Conservation (phyloP, 1,284 basidiomycete species). For the Abortiporus biennis region DNA sequence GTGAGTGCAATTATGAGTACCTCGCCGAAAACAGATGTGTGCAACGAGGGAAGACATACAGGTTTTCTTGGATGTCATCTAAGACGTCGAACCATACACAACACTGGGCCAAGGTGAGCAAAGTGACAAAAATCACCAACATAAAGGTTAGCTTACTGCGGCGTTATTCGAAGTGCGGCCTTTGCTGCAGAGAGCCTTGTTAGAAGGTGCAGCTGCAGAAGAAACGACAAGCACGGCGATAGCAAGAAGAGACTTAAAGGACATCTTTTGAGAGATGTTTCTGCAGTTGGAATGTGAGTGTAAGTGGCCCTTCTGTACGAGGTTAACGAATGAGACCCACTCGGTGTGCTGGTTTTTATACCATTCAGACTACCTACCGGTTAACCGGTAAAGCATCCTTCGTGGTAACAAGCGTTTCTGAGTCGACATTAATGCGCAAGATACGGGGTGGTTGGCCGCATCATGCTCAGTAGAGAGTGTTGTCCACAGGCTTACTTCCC, state of each 20-base stretch:
- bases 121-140: not conserved
- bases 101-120: slow-evolving; percentile 1
- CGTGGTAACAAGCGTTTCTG: no score
- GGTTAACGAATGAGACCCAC: no score
- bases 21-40: not conserved
- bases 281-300: no score
- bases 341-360: no score
- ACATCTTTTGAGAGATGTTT: no score
- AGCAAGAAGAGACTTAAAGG: slow-evolving; percentile 2
- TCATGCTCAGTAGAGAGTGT: no score
- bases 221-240: not conserved
- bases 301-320: no score
- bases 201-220: not conserved
- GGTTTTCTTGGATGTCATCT: slow-evolving; percentile 11
- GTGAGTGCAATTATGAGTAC: not conserved
- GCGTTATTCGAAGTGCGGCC: not conserved
- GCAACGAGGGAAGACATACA: slow-evolving; percentile 4
- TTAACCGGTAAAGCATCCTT: no score
- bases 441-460: no score
- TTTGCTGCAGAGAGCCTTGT: slow-evolving; percentile 1
- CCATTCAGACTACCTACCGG: no score
- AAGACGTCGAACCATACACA: slow-evolving; percentile 11
- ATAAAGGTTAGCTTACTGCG: not conserved
- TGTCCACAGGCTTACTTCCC: no score
- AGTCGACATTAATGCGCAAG: no score